Conservation (phyloP, 768 basidiomycete species). For the Pulveroboletus sp. region DNA sequence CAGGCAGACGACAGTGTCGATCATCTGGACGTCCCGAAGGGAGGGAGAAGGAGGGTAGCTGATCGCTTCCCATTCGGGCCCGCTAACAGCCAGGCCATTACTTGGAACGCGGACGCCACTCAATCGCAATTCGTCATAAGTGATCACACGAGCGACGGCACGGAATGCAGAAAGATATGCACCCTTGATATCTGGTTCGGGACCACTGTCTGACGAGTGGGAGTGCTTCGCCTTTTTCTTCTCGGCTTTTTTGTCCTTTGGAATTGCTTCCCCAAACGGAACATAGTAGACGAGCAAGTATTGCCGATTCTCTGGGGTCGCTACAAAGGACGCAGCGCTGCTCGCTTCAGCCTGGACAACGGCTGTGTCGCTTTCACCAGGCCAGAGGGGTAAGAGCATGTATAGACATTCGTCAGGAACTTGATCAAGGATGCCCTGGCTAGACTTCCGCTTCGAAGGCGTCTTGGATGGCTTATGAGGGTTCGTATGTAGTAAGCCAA, state of each 20-base stretch:
- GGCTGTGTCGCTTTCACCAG: slow-evolving; percentile 60
- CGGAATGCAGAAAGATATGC: slow-evolving; percentile 63
- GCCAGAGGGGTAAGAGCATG: slow-evolving; percentile 86
- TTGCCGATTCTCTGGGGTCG: slow-evolving; percentile 47
- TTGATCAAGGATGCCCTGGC: slow-evolving; percentile 48
- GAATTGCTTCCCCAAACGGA: slow-evolving; percentile 33
- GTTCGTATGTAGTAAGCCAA: slow-evolving; percentile 64
- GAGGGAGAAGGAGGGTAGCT: slow-evolving; percentile 28
- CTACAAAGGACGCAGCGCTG: slow-evolving; percentile 34
- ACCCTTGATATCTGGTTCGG: slow-evolving; percentile 37
- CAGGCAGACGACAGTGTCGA: slow-evolving; percentile 49
- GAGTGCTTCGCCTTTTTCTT: slow-evolving; percentile 31
- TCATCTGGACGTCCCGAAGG: slow-evolving; percentile 32
- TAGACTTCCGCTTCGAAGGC: slow-evolving; percentile 16
- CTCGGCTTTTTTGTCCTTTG: slow-evolving; percentile 21
- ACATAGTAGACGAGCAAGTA: slow-evolving; percentile 83
- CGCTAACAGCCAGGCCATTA: slow-evolving; percentile 63
- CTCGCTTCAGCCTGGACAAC: slow-evolving; percentile 18
- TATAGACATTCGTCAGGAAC: slow-evolving; percentile 68
- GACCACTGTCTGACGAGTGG: slow-evolving; percentile 25
- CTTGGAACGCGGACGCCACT: slow-evolving; percentile 72
- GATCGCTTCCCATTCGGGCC: slow-evolving; percentile 50
- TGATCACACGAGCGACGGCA: slow-evolving; percentile 68
- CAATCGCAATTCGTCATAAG: slow-evolving; percentile 65
- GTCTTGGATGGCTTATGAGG: slow-evolving; percentile 29